Conservation (phyloP, 2,329 filamentous ascomycete species). For the Cladosporium velox region DNA sequence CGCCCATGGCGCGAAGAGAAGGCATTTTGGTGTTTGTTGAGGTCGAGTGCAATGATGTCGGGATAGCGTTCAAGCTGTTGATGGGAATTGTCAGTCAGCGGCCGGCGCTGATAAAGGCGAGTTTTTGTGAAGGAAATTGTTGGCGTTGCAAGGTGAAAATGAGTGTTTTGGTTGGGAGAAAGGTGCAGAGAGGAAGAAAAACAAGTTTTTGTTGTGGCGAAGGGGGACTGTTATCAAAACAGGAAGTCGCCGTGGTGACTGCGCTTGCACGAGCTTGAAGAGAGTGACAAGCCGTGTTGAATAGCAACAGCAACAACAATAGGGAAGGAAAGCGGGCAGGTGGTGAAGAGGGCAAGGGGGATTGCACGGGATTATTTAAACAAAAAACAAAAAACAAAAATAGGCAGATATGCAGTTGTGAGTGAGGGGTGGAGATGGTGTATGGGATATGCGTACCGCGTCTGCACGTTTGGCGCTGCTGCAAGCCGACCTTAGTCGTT, state of each 20-base stretch:
- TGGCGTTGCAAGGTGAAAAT: not conserved
- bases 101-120: constrained; percentile 9
- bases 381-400: not conserved
- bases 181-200: not conserved
- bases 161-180: constrained; percentile 8
- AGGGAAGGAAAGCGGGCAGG: not conserved
- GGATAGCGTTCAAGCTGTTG: constrained; percentile 14
- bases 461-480: constrained; percentile 18
- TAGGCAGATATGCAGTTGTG: not conserved
- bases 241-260: constrained; percentile 14
- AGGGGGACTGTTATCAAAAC: constrained; percentile 10
- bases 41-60: not conserved
- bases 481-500: constrained; percentile 7
- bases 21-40: constrained; percentile 26
- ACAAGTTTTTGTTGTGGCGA: constrained; percentile 4
- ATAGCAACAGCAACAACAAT: constrained; percentile 10
- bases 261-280: constrained; percentile 1
- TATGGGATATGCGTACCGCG: constrained; percentile 16
- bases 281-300: constrained; percentile 1
- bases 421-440: not conserved
- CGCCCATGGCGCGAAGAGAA: constrained; percentile 29
- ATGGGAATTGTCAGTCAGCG: constrained; percentile 13
- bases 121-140: constrained; percentile 5
- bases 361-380: not conserved
- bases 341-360: not conserved